Percentiles rank a stretch among this genome's conserved stretches.
phyloP scores from a whole-genome alignment of 768 basidiomycete genomes.

The Termitomyces sp. region DNA sequence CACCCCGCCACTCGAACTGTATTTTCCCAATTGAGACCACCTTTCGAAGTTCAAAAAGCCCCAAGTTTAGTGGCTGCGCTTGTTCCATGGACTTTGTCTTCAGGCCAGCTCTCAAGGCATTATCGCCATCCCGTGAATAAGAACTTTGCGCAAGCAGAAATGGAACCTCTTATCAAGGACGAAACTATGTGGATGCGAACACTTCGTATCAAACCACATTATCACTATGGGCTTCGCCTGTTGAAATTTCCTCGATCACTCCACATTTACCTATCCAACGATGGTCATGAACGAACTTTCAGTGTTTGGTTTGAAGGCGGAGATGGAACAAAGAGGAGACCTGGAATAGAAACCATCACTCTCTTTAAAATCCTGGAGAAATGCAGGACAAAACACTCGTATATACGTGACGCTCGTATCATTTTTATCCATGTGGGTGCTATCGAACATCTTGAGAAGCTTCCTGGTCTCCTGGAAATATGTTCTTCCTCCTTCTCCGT shows the following conservation, averaged over 20 bases:
- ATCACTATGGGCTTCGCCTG: slow-evolving; percentile 35
- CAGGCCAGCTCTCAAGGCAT: slow-evolving; percentile 23
- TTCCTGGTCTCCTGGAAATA: slow-evolving; percentile 45
- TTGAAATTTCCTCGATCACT: slow-evolving; percentile 44
- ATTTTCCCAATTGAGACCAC: slow-evolving; percentile 35
- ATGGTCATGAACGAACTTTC: slow-evolving; percentile 30
- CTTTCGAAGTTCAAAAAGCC: slow-evolving; percentile 23
- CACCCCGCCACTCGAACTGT: slow-evolving; percentile 30
- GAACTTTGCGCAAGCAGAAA: slow-evolving; percentile 12
- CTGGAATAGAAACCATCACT: slow-evolving; percentile 35
- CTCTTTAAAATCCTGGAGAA: slow-evolving; percentile 40
- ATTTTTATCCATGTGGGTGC: slow-evolving; percentile 67
- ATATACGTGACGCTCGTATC: slow-evolving; percentile 33
- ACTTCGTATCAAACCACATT: slow-evolving; percentile 20
- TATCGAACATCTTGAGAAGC: slow-evolving; percentile 37
- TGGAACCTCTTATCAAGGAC: slow-evolving; percentile 15
- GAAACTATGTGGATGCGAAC: slow-evolving; percentile 16
- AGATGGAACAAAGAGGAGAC: slow-evolving; percentile 21
- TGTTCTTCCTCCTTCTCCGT: slow-evolving; percentile 36
- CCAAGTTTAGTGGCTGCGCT: slow-evolving; percentile 36
- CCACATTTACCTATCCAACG: slow-evolving; percentile 36
- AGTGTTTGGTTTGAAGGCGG: slow-evolving; percentile 40
- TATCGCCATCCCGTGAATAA: slow-evolving; percentile 17
- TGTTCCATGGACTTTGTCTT: slow-evolving; percentile 39
- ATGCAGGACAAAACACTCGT: slow-evolving; percentile 33